Evolutionary conservation across 2,329 filamentous ascomycete species (phyloP), one percentile per base, ranked within the genome.

Genomic region (Septoria linicola): DNA sequence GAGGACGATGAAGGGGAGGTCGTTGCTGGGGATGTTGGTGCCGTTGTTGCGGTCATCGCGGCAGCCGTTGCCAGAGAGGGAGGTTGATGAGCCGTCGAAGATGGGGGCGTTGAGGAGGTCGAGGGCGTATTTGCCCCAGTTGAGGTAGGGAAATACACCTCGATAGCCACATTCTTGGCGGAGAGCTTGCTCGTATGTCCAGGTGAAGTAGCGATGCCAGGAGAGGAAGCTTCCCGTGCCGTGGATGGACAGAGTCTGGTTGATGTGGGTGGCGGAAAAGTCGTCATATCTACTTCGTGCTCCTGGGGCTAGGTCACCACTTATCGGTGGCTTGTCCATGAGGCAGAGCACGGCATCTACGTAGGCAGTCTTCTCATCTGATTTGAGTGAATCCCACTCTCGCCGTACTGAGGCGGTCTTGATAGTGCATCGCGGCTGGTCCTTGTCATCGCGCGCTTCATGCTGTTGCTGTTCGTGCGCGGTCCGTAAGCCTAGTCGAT

Each of bases 1-100:
- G 13, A 59, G 34, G 4, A 76, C 54, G 25, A 61, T 68, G 53
- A 72, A 21, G 11, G 50, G 43, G 5, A 17, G 2, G 1, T 32
- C 43, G 30, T 48, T 44, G 42, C 17, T 32, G 3, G 53, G 58
- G 42, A 55, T 42, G 30, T 30, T 53, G 14, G 55, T 58, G 31
- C 25, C 32, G 25, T 44, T 49, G 20, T 27, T 19, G 17, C 17
- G 17, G 14, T 13, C 2, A 16, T 45, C 42, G 14, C 23, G 40
- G 7, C 20, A 34, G 17, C 67, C 66, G 36, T 68, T 63, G n/a
- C 62, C 61, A 39, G 60, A 55, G 20, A 69, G 59, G 10, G 72
- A 70, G 17, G 72, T 76, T 13, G 72, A 73, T 49, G 72, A 76
- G 43, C 80, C 80, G 58, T 83, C 79, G 47, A 83, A 81, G 47